phyloP scores from a whole-genome alignment of 495 filamentous ascomycete genomes.

The Cercophora scortea region DNA sequence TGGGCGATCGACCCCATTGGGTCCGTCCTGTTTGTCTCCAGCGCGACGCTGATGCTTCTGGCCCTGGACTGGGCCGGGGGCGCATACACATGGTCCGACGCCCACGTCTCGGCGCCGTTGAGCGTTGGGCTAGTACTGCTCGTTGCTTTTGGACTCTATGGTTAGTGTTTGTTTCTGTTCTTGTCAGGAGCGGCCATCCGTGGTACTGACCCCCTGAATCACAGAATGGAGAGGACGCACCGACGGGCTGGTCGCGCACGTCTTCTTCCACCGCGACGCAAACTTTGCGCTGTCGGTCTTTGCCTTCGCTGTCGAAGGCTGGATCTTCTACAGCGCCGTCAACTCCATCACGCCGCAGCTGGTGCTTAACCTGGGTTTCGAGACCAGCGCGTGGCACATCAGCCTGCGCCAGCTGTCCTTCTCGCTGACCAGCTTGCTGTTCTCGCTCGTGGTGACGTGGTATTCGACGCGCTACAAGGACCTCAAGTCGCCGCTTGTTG shows the following conservation, averaged over 20 bases:
- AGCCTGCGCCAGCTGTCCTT: constrained; percentile 43
- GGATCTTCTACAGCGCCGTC: constrained; percentile 52
- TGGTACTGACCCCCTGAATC: background rate
- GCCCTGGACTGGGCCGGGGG: constrained; percentile 47
- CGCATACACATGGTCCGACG: constrained; percentile 38
- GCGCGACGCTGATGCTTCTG: constrained; percentile 42
- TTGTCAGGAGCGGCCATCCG: background rate
- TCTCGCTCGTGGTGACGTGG: constrained; percentile 35
- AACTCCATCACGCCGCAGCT: constrained; percentile 48
- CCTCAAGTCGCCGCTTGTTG: constrained; percentile 38
- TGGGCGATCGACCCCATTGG: constrained; percentile 50
- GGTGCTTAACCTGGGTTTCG: constrained; percentile 46
- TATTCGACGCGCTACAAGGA: constrained; percentile 46
- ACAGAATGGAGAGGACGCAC: constrained; percentile 46
- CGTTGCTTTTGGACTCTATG: constrained; percentile 37
- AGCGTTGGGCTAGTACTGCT: constrained; percentile 37
- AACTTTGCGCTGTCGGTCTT: constrained; percentile 48
- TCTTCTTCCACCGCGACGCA: constrained; percentile 43
- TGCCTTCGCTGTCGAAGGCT: constrained; percentile 50
- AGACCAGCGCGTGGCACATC: constrained; percentile 34
- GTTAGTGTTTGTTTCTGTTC: constrained; percentile 23
- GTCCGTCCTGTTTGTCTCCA: constrained; percentile 38
- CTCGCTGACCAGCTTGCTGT: constrained; percentile 23
- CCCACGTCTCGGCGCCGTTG: constrained; percentile 43
- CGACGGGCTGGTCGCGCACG: constrained; percentile 46